phyloP scores from a whole-genome alignment of 139 green algal genomes.

The Haematococcus sp. region DNA sequence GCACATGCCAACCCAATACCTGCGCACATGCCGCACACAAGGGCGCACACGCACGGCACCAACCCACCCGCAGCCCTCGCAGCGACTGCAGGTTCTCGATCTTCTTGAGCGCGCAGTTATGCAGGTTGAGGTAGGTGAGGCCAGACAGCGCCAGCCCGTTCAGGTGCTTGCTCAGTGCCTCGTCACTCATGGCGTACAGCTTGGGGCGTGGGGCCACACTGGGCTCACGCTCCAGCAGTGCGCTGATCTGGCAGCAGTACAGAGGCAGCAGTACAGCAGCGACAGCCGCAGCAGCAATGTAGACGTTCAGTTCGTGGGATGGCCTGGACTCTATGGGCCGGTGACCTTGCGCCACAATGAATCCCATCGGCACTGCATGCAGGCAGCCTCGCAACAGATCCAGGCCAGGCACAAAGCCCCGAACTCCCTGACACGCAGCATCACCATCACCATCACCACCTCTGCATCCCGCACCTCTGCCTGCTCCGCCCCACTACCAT shows the following conservation, averaged over 20 bases:
- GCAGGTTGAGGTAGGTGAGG: constrained; percentile 55
- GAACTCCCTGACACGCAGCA: too few relatives aligned
- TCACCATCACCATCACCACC: not conserved
- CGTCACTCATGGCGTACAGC: constrained; percentile 13
- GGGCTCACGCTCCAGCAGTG: constrained; percentile 7
- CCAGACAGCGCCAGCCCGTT: constrained; percentile 12
- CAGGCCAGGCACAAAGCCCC: too few relatives aligned
- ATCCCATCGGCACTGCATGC: too few relatives aligned
- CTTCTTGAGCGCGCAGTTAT: constrained; percentile 43
- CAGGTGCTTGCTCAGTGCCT: constrained; percentile 22
- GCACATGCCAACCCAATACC: not conserved
- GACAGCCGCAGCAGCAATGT: too few relatives aligned
- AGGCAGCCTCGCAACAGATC: too few relatives aligned
- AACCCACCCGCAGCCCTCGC: constrained; percentile 12
- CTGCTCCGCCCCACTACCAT: not conserved
- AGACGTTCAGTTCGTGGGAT: too few relatives aligned
- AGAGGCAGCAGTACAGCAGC: not conserved
- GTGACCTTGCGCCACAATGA: too few relatives aligned
- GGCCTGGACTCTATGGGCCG: too few relatives aligned
- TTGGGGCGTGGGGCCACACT: constrained; percentile 3
- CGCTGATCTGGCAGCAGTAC: not conserved
- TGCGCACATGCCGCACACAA: not conserved
- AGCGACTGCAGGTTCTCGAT: constrained; percentile 35
- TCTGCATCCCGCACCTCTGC: not conserved
- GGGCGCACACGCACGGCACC: not conserved